Conservation (phyloP, 331 rosid species). For the Telfairia occidentalis region DNA sequence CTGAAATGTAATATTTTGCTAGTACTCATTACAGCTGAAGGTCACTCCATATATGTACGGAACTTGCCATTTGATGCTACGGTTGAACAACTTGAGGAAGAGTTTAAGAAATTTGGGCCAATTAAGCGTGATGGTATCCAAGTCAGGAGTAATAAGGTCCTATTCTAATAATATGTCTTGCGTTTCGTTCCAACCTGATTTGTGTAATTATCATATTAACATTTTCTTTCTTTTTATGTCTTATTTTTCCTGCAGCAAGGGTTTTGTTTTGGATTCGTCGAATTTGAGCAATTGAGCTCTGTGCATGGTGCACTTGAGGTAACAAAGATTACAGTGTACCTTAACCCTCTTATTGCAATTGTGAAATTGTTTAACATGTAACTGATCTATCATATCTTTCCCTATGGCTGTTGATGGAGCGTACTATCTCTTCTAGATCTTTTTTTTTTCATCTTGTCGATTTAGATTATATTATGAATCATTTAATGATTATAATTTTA, state of each 20-base stretch:
- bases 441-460: background rate
- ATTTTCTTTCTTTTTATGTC: slow-evolving; percentile 9
- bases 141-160: slow-evolving; percentile 95
- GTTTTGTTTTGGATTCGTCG: slow-evolving; percentile 94
- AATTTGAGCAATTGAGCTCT: slow-evolving; percentile 64
- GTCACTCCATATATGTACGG: slow-evolving; percentile 82
- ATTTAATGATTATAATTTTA: background rate
- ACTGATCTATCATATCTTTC: background rate
- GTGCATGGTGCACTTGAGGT: slow-evolving; percentile 91
- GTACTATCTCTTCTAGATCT: background rate
- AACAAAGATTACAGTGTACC: slow-evolving; percentile 7
- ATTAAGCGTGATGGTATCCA: slow-evolving; percentile 88
- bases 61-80: slow-evolving; percentile 86
- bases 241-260: slow-evolving; percentile 61
- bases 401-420: background rate
- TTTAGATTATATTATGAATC: background rate
- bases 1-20: background rate
- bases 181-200: background rate
- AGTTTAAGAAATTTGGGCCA: slow-evolving; percentile 78
- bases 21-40: slow-evolving; percentile 45
- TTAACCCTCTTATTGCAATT: background rate
- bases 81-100: slow-evolving; percentile 73
- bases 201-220: slow-evolving; percentile 10
- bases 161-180: slow-evolving; percentile 2
- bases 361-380: background rate